phyloP scores from a whole-genome alignment of 2,329 filamentous ascomycete genomes.

The Aspergillus caelatus region DNA sequence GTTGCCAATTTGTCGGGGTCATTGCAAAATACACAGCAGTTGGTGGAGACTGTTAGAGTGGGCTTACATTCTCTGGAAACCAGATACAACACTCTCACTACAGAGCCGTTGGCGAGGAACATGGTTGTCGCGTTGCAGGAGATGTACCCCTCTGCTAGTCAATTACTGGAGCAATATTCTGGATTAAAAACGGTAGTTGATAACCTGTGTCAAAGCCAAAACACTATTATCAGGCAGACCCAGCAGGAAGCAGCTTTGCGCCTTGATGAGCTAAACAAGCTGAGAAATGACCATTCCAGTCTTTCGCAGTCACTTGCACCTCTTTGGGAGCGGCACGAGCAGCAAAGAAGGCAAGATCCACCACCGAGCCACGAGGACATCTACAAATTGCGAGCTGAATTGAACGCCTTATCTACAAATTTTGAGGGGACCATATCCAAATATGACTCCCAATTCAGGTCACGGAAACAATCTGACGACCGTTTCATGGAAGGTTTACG shows the following conservation, averaged over 20 bases:
- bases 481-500: neutral
- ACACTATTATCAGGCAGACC: neutral
- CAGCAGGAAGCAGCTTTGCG: constrained; percentile 11
- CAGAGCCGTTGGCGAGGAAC: constrained; percentile 37
- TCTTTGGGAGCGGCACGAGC: constrained; percentile 6
- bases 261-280: constrained; percentile 9
- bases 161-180: constrained; percentile 24
- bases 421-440: constrained; percentile 6
- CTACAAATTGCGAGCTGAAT: constrained; percentile 5
- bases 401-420: constrained; percentile 10
- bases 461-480: neutral
- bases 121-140: constrained; percentile 39
- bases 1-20: constrained; percentile 7
- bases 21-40: constrained; percentile 10
- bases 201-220: constrained; percentile 10
- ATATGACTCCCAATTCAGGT: neutral
- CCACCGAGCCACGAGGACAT: constrained; percentile 15
- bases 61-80: constrained; percentile 46
- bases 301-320: constrained; percentile 9
- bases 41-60: constrained; percentile 21
- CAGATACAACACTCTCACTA: constrained; percentile 55
- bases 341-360: neutral
- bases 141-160: constrained; percentile 37
- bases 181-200: constrained; percentile 20
- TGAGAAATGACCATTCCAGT: constrained; percentile 5